Percentiles rank a stretch among this genome's conserved stretches.
Evolutionary conservation across 2,329 filamentous ascomycete genomes (phyloP).

Genomic region (Calonectria pseudoreteaudii): DNA sequence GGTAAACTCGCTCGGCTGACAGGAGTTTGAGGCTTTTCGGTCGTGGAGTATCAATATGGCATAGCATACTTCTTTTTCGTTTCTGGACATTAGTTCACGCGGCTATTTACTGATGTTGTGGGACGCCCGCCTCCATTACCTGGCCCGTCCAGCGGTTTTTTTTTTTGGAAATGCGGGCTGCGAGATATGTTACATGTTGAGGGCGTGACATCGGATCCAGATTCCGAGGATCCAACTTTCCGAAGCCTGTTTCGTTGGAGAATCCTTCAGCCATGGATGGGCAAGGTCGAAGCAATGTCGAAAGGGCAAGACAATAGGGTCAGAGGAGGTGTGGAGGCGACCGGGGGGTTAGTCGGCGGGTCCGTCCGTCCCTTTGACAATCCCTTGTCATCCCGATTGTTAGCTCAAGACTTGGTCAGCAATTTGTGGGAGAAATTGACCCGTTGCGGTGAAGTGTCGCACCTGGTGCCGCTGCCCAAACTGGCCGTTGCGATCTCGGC

Average conservation of each 20-base stretch:
- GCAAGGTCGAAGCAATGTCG: conserved; percentile 13
- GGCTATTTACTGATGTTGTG: not conserved
- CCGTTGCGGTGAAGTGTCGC: conserved; percentile 12
- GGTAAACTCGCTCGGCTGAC: conserved; percentile 20
- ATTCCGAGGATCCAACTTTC: not conserved
- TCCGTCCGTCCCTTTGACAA: conserved; percentile 19
- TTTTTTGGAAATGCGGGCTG: not conserved
- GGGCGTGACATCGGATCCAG: not conserved
- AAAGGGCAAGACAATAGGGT: conserved; percentile 10
- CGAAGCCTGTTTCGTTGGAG: not conserved
- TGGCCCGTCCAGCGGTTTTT: not conserved
- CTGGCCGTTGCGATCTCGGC: conserved; percentile 20
- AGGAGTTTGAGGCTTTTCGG: conserved; percentile 9
- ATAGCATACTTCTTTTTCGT: not conserved
- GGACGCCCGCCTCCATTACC: not conserved
- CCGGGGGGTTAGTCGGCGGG: conserved; percentile 21
- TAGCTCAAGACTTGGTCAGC: conserved; percentile 22
- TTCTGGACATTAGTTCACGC: not conserved
- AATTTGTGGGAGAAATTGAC: conserved; percentile 16
- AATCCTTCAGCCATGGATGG: not conserved
- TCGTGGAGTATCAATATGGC: not conserved
- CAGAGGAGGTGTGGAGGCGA: conserved; percentile 26
- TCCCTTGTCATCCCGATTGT: conserved; percentile 17
- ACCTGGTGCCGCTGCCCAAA: conserved; percentile 13
- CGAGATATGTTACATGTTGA: not conserved